These are phyloP conservation scores for Eucalyptus albens DNA, from an alignment of 345 rosid species.

Conservation along the genomic window DNA sequence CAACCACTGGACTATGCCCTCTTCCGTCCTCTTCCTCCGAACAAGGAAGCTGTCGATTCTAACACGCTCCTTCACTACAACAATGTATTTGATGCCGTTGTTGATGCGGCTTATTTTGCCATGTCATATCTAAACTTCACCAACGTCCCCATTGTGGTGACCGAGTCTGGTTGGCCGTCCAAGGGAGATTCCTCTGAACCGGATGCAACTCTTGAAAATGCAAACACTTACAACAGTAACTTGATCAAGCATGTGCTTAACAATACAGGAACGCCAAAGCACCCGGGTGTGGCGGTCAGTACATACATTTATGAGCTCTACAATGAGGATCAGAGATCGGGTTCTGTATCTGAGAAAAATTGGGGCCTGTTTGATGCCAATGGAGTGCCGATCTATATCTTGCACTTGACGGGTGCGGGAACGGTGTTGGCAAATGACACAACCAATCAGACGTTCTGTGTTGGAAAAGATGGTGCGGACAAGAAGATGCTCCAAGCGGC, in stretches of 20 bases:
- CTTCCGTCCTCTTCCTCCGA: slow-evolving; percentile 82
- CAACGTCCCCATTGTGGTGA: slow-evolving; percentile 67
- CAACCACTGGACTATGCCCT: slow-evolving; percentile 86
- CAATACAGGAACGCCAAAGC: slow-evolving; percentile 93
- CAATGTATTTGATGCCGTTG: slow-evolving; percentile 86
- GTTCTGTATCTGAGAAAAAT: slow-evolving; percentile 66
- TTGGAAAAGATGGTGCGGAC: slow-evolving; percentile 63
- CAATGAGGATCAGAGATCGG: slow-evolving; percentile 78
- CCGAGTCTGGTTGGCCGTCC: slow-evolving; percentile 96
- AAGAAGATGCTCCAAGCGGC: slow-evolving; percentile 93
- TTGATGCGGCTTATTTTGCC: slow-evolving; percentile 89
- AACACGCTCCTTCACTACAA: slow-evolving; percentile 93
- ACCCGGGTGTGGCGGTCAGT: slow-evolving; percentile 58
- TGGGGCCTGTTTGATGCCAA: slow-evolving; percentile 87
- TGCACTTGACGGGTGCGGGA: slow-evolving; percentile 83
- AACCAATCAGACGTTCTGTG: slow-evolving; percentile 92
- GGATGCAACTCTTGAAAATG: slow-evolving; percentile 72
- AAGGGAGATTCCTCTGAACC: slow-evolving; percentile 69
- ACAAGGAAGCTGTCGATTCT: slow-evolving; percentile 93
- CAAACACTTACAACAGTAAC: slow-evolving; percentile 90
- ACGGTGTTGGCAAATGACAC: slow-evolving; percentile 81
- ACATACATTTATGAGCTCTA: slow-evolving; percentile 93
- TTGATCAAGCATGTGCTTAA: slow-evolving; percentile 81
- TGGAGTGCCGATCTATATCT: slow-evolving; percentile 53
- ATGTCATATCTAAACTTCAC: slow-evolving; percentile 81